phyloP scores from a whole-genome alignment of 164 flowering plant species.

The Taxillus chinensis region DNA sequence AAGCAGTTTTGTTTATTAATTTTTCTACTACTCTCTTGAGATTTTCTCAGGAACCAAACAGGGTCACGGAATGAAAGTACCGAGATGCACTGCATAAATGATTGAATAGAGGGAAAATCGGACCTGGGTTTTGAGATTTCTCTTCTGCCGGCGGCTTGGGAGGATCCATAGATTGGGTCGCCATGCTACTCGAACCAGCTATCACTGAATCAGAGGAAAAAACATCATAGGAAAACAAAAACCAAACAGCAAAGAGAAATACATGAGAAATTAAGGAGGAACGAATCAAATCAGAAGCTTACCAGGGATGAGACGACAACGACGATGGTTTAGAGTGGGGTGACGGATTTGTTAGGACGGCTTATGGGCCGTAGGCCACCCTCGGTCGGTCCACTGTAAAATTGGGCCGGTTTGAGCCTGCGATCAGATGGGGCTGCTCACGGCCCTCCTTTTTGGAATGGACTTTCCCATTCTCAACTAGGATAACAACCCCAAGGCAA shows the following conservation, averaged over 20 bases:
- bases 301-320: too few species aligned
- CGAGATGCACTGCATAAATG: not conserved
- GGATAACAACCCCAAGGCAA: too few species aligned
- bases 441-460: too few species aligned
- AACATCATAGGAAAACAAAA: not conserved
- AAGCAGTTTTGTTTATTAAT: not conserved
- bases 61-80: not conserved
- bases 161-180: conserved; percentile 22
- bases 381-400: too few species aligned
- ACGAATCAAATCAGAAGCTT: too few species aligned
- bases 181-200: conserved; percentile 18
- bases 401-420: too few species aligned
- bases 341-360: too few species aligned
- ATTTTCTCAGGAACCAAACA: not conserved
- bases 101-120: not conserved
- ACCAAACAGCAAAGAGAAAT: not conserved
- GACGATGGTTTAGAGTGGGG: too few species aligned
- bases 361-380: too few species aligned
- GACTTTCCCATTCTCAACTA: too few species aligned
- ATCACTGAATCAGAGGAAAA: not conserved
- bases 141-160: conserved; percentile 14
- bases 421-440: too few species aligned
- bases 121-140: conserved; percentile 27
- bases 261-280: not conserved
- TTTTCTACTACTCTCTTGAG: not conserved